A percentile compares a stretch with the other conserved stretches of the same genome.
Conservation (phyloP, 1,284 basidiomycete species). For the Ganoderma resinaceum region DNA sequence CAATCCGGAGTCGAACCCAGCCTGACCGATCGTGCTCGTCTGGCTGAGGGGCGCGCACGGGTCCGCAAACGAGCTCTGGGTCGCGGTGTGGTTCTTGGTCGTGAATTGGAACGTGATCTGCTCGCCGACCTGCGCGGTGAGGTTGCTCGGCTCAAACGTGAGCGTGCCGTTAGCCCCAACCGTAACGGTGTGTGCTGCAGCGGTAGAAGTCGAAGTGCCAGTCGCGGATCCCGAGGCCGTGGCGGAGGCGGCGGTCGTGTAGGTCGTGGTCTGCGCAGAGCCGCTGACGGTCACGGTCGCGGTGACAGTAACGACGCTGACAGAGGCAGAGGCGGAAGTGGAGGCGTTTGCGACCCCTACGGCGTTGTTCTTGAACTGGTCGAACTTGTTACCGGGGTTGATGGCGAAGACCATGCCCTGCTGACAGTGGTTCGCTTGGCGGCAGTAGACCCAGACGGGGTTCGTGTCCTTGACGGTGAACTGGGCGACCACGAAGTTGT, state of each 20-base stretch:
- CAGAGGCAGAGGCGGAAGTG: slow-evolving; percentile 33
- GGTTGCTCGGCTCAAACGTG: slow-evolving; percentile 59
- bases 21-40: slow-evolving; percentile 54
- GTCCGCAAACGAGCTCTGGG: slow-evolving; percentile 61
- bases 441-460: slow-evolving; percentile 68
- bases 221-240: slow-evolving; percentile 42
- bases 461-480: slow-evolving; percentile 52
- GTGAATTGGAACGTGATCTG: slow-evolving; percentile 69
- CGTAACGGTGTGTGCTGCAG: slow-evolving; percentile 50
- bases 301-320: slow-evolving; percentile 41
- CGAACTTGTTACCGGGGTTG: slow-evolving; percentile 61
- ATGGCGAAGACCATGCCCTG: slow-evolving; percentile 72
- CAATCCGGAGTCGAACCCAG: slow-evolving; percentile 71
- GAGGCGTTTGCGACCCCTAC: slow-evolving; percentile 42
- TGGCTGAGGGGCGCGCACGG: slow-evolving; percentile 59
- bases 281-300: slow-evolving; percentile 46
- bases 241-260: slow-evolving; percentile 36
- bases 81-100: slow-evolving; percentile 55
- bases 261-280: slow-evolving; percentile 40
- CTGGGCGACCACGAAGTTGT: slow-evolving; percentile 52
- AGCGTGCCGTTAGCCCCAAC: slow-evolving; percentile 54
- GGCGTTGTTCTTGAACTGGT: slow-evolving; percentile 59
- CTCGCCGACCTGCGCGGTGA: slow-evolving; percentile 63
- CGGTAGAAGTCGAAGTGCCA: slow-evolving; percentile 17
- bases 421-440: slow-evolving; percentile 52